A percentile compares a stretch with the other conserved stretches of the same genome.
Evolutionary conservation across 23 red algal genomes (phyloP).

Genomic region (Gracilaria domingensis): DNA sequence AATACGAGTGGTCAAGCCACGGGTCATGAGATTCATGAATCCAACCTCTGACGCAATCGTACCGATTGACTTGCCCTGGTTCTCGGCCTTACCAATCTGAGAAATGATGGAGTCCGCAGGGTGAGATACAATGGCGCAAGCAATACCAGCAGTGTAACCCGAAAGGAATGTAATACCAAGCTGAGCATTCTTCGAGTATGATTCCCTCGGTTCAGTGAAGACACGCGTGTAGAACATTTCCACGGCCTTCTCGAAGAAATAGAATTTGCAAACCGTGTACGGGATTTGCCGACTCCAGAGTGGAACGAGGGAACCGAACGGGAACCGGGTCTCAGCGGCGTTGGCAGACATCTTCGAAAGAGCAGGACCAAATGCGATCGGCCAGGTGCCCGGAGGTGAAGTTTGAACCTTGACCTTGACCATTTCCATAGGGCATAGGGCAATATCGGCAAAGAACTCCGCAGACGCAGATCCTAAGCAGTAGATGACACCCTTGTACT

Average conservation of each 20-base stretch:
- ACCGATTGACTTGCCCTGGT: slow-evolving; percentile 78
- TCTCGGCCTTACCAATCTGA: slow-evolving; percentile 89
- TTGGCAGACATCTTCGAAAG: slow-evolving; percentile 72
- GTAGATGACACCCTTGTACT: slow-evolving; percentile 88
- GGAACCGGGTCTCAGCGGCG: slow-evolving; percentile 78
- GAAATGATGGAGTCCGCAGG: slow-evolving; percentile 96
- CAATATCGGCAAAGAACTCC: slow-evolving; percentile 98
- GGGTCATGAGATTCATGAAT: slow-evolving; percentile 74
- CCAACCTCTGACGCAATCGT: slow-evolving; percentile 85
- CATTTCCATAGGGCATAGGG: slow-evolving; percentile 97
- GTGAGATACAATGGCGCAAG: slow-evolving; percentile 93
- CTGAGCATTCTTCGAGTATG: slow-evolving; percentile 91
- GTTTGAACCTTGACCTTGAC: slow-evolving; percentile 94
- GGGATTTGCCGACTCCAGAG: slow-evolving; percentile 92
- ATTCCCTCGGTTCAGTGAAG: slow-evolving; percentile 89
- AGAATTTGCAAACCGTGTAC: slow-evolving; percentile 99
- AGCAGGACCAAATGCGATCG: slow-evolving; percentile 70
- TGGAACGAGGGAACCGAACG: slow-evolving; percentile 79
- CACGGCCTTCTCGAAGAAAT: slow-evolving; percentile 93
- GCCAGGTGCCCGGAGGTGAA: slow-evolving; percentile 71
- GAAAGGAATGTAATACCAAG: slow-evolving; percentile 85
- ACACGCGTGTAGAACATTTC: slow-evolving; percentile 69
- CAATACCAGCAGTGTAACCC: slow-evolving; percentile 89
- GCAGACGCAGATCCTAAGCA: slow-evolving; percentile 86
- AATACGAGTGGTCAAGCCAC: slow-evolving; percentile 73